Evolutionary conservation across 1,139 yeast species (phyloP), one percentile per base, ranked within the genome.

Genomic region (Torulaspora globosa): DNA sequence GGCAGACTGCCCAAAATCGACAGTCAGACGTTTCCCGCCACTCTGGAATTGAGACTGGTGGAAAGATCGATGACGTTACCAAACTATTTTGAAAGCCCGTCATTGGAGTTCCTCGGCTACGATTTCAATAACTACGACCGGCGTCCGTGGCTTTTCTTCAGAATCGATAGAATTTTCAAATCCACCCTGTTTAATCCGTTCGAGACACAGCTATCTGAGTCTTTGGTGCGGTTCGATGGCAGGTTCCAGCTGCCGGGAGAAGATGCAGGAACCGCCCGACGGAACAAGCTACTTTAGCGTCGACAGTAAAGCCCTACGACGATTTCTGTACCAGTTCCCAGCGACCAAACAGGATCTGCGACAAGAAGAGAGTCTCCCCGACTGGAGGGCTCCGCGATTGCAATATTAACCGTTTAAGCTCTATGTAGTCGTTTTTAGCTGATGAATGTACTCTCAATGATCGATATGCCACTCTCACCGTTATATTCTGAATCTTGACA

Each of bases 401-500:
- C 36, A 35, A 24, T 35, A 16, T 37, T 47, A 41, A 35, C 14
- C 11, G 12, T 21, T 5, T 35, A 28, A 40, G 33, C 30, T 28
- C 12, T 27, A 24, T 14, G 29, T 23, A 24, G 9, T 12, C 11
- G 9, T 35, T 14, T 21, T 29, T 42, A 44, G 21, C 48, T 44
- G 16, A 63, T 61, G 39, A 59, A 60, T 3, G 66, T 59, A 24
- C 59, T 49, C 47, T 63, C 67, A 21, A 60, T 48, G 24, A 63
- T 59, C 8, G 61, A 54, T 8, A 61, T 51, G 27, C 65, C 65
- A 35, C 47, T 39, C 36, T 59, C 62, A 16, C 51, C 56, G 14
- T 48, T 48, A 33, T 49, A 57, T 11, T 49, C 44, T 10, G 59
- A 49, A 12, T 72, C 70, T 67, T 86, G 86, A 62, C 83, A 75